Conservation (phyloP, 306 rosid genomes). For the Quercus gilva region DNA sequence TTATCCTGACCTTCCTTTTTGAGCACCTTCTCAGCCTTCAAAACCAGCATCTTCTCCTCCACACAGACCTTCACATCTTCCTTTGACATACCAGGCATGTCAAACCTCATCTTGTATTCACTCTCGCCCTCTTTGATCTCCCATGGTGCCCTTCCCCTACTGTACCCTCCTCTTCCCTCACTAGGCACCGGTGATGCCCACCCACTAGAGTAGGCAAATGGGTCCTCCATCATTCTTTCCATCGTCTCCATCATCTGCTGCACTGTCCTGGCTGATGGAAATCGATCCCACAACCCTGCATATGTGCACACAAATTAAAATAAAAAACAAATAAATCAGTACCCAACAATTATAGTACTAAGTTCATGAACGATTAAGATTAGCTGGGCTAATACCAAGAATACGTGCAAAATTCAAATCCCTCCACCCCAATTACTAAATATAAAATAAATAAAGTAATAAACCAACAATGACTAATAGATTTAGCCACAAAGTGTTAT, state of each 20-base stretch:
- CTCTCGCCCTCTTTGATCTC: slow-evolving; percentile 67
- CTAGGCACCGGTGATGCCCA: slow-evolving; percentile 37
- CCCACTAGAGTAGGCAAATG: slow-evolving; percentile 41
- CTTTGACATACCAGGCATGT: slow-evolving; percentile 86
- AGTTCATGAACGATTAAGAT: too few species aligned
- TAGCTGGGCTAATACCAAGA: too few species aligned
- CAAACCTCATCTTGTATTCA: slow-evolving; percentile 85
- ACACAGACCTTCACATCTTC: slow-evolving; percentile 86
- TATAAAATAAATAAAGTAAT: too few species aligned
- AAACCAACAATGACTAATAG: too few species aligned
- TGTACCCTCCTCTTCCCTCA: slow-evolving; percentile 46
- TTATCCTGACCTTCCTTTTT: slow-evolving; percentile 13
- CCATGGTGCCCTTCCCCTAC: slow-evolving; percentile 83
- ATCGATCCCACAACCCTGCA: slow-evolving; percentile 76
- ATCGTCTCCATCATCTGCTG: slow-evolving; percentile 87
- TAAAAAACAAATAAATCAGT: background rate
- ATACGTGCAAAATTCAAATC: too few species aligned
- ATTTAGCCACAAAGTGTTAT: too few species aligned
- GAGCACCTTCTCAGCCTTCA: slow-evolving; percentile 60
- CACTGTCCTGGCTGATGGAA: slow-evolving; percentile 72
- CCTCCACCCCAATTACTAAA: too few species aligned
- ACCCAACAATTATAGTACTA: background rate
- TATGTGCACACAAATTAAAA: background rate
- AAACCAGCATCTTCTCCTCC: slow-evolving; percentile 77
- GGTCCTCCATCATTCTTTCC: slow-evolving; percentile 86